Percentiles rank a stretch among this genome's conserved stretches.
Conservation (phyloP, 345 rosid species). For the Viola odorata region DNA sequence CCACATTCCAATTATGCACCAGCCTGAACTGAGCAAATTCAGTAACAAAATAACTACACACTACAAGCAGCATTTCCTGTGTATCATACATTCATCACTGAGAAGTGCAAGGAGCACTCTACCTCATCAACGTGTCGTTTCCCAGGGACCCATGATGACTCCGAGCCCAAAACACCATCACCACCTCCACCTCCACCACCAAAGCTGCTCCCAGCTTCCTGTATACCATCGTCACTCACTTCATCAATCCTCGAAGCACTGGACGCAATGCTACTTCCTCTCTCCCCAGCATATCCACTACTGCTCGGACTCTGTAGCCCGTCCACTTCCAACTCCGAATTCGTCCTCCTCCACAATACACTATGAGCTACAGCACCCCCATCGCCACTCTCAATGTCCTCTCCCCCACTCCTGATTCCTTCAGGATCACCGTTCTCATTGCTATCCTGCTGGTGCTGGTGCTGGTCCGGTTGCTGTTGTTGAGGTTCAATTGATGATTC, state of each 20-base stretch:
- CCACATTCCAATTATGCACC: too few species aligned
- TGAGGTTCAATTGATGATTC: background rate
- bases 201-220: constrained; percentile 34
- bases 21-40: too few species aligned
- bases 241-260: constrained; percentile 33
- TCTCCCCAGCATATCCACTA: constrained; percentile 91
- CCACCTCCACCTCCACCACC: background rate
- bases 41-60: background rate
- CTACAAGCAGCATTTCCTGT: background rate
- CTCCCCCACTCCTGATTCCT: background rate
- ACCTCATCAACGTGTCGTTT: constrained; percentile 92
- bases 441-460: too few species aligned
- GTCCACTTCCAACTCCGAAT: constrained; percentile 53
- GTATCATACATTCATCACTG: too few species aligned
- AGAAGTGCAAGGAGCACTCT: background rate
- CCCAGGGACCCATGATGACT: constrained; percentile 60
- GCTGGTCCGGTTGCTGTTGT: constrained; percentile 1
- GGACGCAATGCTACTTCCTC: constrained; percentile 76
- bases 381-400: constrained; percentile 10
- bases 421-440: too few species aligned
- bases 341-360: constrained; percentile 31
- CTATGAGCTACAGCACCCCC: background rate
- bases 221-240: constrained; percentile 55
- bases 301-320: constrained; percentile 72
- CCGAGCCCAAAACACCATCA: constrained; percentile 37